A percentile compares a stretch with the other conserved stretches of the same genome.
These are phyloP conservation scores for Aciculoconidium aculeatum DNA, from an alignment of 805 yeast species.

Conservation along the genomic window DNA sequence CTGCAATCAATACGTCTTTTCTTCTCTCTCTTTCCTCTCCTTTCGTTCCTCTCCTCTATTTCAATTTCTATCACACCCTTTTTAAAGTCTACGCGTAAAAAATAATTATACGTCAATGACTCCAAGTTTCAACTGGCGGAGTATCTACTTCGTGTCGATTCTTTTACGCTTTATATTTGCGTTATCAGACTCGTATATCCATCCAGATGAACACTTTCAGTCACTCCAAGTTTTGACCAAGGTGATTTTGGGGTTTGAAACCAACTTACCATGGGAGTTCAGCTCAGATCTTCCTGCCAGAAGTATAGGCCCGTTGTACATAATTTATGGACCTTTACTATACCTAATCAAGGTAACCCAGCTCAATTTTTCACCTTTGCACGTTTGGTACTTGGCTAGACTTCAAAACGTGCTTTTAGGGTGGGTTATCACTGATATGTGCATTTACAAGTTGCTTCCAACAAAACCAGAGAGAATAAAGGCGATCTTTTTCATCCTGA, in stretches of 20 bases:
- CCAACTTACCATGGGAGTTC: constrained; percentile 82
- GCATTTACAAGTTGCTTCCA: constrained; percentile 42
- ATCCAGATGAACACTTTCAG: constrained; percentile 97
- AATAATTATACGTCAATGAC: constrained; percentile 2
- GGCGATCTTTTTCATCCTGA: constrained; percentile 45
- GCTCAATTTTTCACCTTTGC: constrained; percentile 39
- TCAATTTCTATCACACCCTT: too few species aligned
- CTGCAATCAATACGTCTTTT: too few species aligned
- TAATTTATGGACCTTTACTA: constrained; percentile 65
- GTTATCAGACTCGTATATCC: constrained; percentile 76
- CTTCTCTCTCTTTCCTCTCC: too few species aligned
- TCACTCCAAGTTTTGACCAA: constrained; percentile 67
- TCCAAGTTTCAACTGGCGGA: constrained; percentile 39
- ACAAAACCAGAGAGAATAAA: constrained; percentile 45
- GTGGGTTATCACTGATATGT: constrained; percentile 35
- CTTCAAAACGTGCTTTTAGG: constrained; percentile 38
- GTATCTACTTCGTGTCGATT: constrained; percentile 38
- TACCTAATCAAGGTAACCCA: constrained; percentile 25
- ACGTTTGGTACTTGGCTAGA: constrained; percentile 49
- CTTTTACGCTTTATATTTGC: constrained; percentile 51
- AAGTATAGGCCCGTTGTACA: constrained; percentile 61
- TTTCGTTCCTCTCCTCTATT: too few species aligned
- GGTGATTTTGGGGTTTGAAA: constrained; percentile 39
- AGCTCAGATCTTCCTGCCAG: constrained; percentile 51
- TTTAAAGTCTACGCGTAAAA: too few species aligned